Base-by-base conservation (phyloP, 306 rosid species). In the Cercis canadensis region DNA sequence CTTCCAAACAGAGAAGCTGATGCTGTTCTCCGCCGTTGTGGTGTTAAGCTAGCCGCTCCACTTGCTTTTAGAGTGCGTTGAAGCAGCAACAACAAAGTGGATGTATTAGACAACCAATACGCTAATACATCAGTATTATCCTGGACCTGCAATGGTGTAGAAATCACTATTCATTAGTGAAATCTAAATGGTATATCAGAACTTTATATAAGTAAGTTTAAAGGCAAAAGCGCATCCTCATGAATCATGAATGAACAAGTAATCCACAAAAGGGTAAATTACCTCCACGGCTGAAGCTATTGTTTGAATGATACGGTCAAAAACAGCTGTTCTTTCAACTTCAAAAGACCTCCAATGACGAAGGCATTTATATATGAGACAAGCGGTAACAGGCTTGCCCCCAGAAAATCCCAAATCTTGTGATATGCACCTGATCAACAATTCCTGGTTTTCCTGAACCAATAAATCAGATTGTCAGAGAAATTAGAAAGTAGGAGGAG, bases 31-130 rank as follows among this genome's bases (percentile, higher is more conserved):
- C 99, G 90, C 70, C 99, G 90, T 53, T 91, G 99, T 56, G 99
- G 99, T 61, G 99, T 95, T 89, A 95, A 80, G 96, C 96, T 92
- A 70, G 99, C 99, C 37, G 99, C 99, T 64, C 99, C 99, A 77
- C 85, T 95, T 75, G 97, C 99, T 82, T 95, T 95, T 54, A 95
- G 99, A 8, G 99, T 95, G 72, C 96, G 99, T 87, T 95, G 99
- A 73, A 95, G 99, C 62, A 95, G 88, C 81, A 92, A 79, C 76
- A 95, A 65, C 80, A 95, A 85, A 62, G 99, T 95, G 15, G 99
- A 95, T 77, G 99, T 88, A 82, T 95, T 95, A 57, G 96, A 87
- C 75, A 95, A 85, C 99, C 99, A 95, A 86, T 95, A 95, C 32
- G 96, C 91, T 75, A 92, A 86, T 55, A 79, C 78, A 74, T 95